Base-by-base conservation (phyloP, 192 early-diverging fungal genomes). In the Entomortierella parvispora region DNA sequence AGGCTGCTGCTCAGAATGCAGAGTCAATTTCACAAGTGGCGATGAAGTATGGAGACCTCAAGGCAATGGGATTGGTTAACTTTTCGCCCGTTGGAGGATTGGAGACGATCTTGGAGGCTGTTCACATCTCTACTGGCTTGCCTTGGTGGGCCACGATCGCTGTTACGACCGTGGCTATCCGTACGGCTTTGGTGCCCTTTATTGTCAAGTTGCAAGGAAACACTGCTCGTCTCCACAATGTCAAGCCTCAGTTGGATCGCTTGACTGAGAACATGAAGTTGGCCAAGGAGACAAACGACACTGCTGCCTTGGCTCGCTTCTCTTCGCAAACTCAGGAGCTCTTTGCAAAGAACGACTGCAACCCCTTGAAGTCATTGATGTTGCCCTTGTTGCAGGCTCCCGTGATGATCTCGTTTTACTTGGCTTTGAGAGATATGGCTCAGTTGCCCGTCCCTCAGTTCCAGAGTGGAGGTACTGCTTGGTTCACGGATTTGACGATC, bases 121-220 rank as follows among this genome's bases (percentile, higher is more conserved):
- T 93, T 42, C 90, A 96, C 69, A 91, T 97, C 17, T 79, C 82
- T 26, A 91, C 90, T 17, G 95, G 95, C 6, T 74, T 97, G 58
- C 95, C 96, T 5, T 99, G 97, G 97, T 97, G 93, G 93, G 91
- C 81, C 9, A 90, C 96, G n/a, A 97, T 99, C 58, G 86, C 84
- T 6, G 76, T 68, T 11, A 72, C 89, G 2, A 94, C 93, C 0
- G 34, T 97, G 29, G 53, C 83, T 9, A 82, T 94, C 22, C 93
- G 96, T 56, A 65, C 87, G 0, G 79, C 85, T 4, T 52, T 95
- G 26, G 76, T 95, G 34, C 96, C 96, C 1, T 54, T 96, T 22
- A 84, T 88, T 22, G 72, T 94, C 61, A 91, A 88, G 76, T 71
- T 89, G 18, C 93, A 94, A 69, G 85, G 89, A 23, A 88, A 91